Base-by-base conservation (phyloP, 805 yeast species). In the Suhomyces vadensis region DNA sequence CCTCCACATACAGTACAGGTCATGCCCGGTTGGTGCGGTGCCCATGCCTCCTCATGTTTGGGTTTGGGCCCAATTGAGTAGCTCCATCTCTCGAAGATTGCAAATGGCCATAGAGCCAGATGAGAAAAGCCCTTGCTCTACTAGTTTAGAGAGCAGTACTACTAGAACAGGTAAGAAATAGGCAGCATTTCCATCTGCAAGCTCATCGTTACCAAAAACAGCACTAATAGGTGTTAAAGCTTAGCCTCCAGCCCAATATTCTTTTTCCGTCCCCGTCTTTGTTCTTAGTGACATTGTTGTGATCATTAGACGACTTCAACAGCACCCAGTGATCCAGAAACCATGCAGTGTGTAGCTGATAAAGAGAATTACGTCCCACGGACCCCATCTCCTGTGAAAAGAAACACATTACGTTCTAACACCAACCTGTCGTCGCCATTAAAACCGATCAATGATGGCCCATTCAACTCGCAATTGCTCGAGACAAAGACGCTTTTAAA, bases 381-480 rank as follows among this genome's bases (percentile, higher is more conserved):
- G 24, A 33, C 37, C 17, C 37, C 37, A 6, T 33, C 37, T 20
- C 37, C 37, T 3, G n/a, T 17, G 14, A 33, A 33, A 19, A 33
- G 20, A 19, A 33, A 17, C 37, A 20, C 21, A 5, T 20, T 31
- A 31, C 21, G 36, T 17, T 19, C 36, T 6, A 31, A 11, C 6
- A 16, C 16, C 36, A 31, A 20, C 21, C 17, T 20, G 37, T 29
- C 33, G 33, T 29, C 20, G 33, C 37, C 37, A 19, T 33, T 33
- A n/a, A 33, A 20, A 20, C 24, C 37, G 16, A 10, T 33, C 6
- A 33, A 33, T 33, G 37, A 20, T 5, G 37, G 22, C 24, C 37
- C 37, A 5, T 33, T 20, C 37, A 20, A 29, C 33, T 29, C 33
- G 6, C 33, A 29, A 20, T 20, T 29, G 14, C 33, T 29, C 5